Percentiles rank a stretch among this genome's conserved stretches.
These are phyloP conservation scores for Salix koriyanagi DNA, from an alignment of 345 rosid species.

Conservation along the genomic window DNA sequence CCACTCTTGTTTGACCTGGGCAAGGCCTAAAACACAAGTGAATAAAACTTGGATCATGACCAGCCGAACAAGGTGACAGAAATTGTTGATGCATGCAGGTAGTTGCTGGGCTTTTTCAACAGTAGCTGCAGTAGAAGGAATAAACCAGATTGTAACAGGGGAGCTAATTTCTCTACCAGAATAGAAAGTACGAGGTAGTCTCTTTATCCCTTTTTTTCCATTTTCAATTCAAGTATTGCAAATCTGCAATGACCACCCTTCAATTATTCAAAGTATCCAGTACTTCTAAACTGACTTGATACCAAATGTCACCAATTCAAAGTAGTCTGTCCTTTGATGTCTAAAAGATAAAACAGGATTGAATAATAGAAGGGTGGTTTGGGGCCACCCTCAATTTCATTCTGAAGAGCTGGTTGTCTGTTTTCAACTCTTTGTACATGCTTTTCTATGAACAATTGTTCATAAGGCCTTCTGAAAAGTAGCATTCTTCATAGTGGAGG, in stretches of 20 bases:
- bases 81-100: slow-evolving; percentile 5
- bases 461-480: background rate
- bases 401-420: background rate
- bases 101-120: slow-evolving; percentile 24
- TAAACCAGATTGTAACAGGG: too few species aligned
- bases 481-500: background rate
- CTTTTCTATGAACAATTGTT: too few species aligned
- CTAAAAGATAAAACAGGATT: background rate
- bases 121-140: slow-evolving; percentile 21
- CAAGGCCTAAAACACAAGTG: background rate
- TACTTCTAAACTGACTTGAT: too few species aligned
- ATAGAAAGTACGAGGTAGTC: slow-evolving; percentile 45
- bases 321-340: too few species aligned
- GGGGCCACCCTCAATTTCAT: background rate
- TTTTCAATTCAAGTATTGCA: slow-evolving; percentile 7
- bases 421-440: background rate
- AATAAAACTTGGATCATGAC: background rate
- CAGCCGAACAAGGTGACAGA: background rate
- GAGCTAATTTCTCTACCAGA: too few species aligned
- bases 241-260: slow-evolving; percentile 2
- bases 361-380: background rate
- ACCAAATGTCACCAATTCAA: too few species aligned
- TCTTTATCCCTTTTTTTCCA: background rate
- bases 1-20: background rate
- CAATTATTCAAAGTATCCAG: background rate